Base-by-base conservation (phyloP, 768 basidiomycete species). In the Psilocybe cubensis region DNA sequence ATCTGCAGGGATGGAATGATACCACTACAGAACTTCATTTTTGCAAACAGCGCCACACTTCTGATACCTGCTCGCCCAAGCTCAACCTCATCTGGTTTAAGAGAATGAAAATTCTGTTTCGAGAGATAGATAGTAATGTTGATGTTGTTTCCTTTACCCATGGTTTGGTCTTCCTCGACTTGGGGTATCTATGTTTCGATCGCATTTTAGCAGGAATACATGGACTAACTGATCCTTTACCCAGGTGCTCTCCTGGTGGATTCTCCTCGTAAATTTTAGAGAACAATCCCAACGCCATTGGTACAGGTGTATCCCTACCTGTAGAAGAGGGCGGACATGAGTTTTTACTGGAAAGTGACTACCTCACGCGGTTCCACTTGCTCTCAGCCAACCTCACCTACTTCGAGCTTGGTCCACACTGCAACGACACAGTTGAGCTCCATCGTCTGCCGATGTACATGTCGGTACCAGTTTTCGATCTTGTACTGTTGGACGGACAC, bases 191-290 rank as follows among this genome's bases (percentile, higher is more conserved):
- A n/a, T n/a, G n/a, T n/a, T n/a, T n/a, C n/a, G n/a, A 46, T 28
- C 14, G 10, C 1, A 8, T 56, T 40, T 47, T 38, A 12, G 8
- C 12, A 3, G 11, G 18, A 12, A 24, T 25, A 3, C 6, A 7
- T 46, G 3, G 24, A 48, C 25, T 18, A 49, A 35, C 46, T 11
- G 23, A 46, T 21, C 35, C 20, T 18, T 24, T 3, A 38, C 18
- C 8, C 24, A 57, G 56, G 18, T 57, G 56, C 31, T 57, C 41
- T 31, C 56, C 56, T 20, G 56, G 56, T n/a, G n/a, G n/a, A n/a
- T n/a, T n/a, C n/a, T n/a, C n/a, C n/a, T n/a, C n/a, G n/a, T n/a
- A n/a, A n/a, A n/a, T n/a, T n/a, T n/a, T n/a, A n/a, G n/a, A n/a
- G n/a, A n/a, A n/a, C n/a, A n/a, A n/a, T n/a, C n/a, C n/a, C n/a